Evolutionary conservation across 768 basidiomycete species (phyloP), one percentile per base, ranked within the genome.

Genomic region (Lentinula edodes): DNA sequence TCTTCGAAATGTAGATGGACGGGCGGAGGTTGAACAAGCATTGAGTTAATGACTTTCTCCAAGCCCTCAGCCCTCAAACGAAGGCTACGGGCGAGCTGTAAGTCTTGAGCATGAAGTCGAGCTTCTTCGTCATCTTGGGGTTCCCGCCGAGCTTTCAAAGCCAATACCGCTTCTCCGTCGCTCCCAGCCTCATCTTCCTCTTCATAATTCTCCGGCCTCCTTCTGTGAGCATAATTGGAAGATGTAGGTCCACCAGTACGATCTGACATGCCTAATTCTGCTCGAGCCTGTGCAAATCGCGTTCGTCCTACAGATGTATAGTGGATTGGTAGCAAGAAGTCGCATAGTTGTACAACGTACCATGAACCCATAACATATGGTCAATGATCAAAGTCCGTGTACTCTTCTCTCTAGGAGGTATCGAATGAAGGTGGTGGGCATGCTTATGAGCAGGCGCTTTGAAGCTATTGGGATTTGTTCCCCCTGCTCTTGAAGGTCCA

Each of bases 381-480:
- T 94, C 92, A 60, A 94, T 85, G 66, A 93, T 94, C 61, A 93
- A 78, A 9, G 91, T 93, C 36, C 91, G 79, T 7, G 91, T 93
- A n/a, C 89, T 90, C 77, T 93, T 94, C 73, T 94, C 91, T 42
- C 90, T 76, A 2, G 90, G 92, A 2, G 91, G 91, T 36, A 94
- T 93, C 2, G 89, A 86, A 69, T 94, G 91, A 1, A 93, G 74
- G 70, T 93, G 90, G 70, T 93, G 92, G 0, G 91, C 91, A 78
- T 93, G 90, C 66, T 88, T 91, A 73, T 93, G 92, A 1, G 92
- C 91, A 7, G 89, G 89, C 1, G 89, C 83, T 64, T 79, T 82
- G 75, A 88, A 89, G 0, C 80, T 63, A 58, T 55, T 64, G 13
- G 56, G 35, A 52, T 65, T 65, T 61, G 54, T 59, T 35, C 32